phyloP scores from a whole-genome alignment of 257 asterid genomes.

The Anisodus acutangulus region DNA sequence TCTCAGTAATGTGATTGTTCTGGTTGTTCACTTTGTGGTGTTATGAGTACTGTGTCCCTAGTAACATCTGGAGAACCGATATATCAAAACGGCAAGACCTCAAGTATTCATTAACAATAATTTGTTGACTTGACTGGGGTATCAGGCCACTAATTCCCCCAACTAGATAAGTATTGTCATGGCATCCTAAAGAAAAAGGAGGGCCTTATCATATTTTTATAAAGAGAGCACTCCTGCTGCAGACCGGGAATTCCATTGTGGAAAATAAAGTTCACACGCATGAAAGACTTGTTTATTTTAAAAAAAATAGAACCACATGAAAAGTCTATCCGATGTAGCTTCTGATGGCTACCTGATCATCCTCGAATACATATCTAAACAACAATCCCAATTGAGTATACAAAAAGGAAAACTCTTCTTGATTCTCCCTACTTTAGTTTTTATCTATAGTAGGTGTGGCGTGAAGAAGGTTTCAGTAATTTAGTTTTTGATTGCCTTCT shows the following conservation, averaged over 20 bases:
- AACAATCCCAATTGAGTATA: neutral
- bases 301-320: neutral
- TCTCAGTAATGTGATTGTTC: neutral
- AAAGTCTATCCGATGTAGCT: neutral
- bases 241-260: neutral
- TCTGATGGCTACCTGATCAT: neutral
- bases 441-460: no score
- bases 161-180: neutral
- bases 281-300: neutral
- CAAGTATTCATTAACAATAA: neutral
- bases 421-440: neutral
- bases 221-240: neutral
- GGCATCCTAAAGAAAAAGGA: neutral
- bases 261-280: neutral
- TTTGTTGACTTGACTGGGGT: neutral
- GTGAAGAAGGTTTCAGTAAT: no score
- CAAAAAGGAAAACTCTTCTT: neutral
- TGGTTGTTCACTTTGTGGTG: neutral
- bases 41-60: neutral
- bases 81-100: neutral
- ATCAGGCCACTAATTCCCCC: neutral
- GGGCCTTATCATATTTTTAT: neutral
- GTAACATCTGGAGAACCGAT: neutral
- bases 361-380: neutral
- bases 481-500: conserved; percentile 25